These are phyloP conservation scores for Plasmodium cynomolgi DNA, from an alignment of 169 alveolate species.

Conservation along the genomic window DNA sequence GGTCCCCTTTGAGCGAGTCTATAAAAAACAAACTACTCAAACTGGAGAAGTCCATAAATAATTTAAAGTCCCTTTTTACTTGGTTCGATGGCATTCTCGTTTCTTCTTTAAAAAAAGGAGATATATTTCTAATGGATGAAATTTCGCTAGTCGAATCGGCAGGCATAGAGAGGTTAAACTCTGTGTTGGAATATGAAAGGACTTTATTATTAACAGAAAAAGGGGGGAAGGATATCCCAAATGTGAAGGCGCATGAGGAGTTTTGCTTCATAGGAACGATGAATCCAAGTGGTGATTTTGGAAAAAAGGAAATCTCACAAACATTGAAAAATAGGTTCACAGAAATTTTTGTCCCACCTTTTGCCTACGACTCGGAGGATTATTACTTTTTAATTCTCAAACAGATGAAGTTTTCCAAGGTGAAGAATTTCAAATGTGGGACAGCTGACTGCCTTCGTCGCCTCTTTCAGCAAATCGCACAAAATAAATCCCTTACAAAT, in stretches of 20 bases:
- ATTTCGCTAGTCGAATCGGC: conserved; percentile 98
- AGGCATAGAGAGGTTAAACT: conserved; percentile 98
- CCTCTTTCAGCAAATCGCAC: conserved; percentile 61
- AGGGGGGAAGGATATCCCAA: conserved; percentile 82
- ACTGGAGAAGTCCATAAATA: conserved; percentile 37
- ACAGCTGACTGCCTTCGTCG: conserved; percentile 13
- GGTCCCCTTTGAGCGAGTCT: conserved; percentile 17
- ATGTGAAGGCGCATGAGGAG: conserved; percentile 90
- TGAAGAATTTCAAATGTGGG: conserved; percentile 1
- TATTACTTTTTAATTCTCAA: conserved; percentile 57
- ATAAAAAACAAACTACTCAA: conserved; percentile 6
- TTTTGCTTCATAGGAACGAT: conserved; percentile 98
- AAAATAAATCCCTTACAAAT: background rate
- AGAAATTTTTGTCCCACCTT: conserved; percentile 93
- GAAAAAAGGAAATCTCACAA: conserved; percentile 99
- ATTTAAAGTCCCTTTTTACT: conserved; percentile 91
- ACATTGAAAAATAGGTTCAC: conserved; percentile 99
- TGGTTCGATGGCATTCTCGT: conserved; percentile 99
- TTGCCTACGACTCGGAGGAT: conserved; percentile 56
- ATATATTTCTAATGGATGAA: conserved; percentile 96
- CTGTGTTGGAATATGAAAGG: conserved; percentile 95
- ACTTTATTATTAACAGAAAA: conserved; percentile 86
- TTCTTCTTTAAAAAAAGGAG: conserved; percentile 96
- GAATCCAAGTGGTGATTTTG: conserved; percentile 99
- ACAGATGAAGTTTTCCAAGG: conserved; percentile 25